phyloP scores from a whole-genome alignment of 1,139 yeast genomes.

The Sugiyamaella xylanicola region DNA sequence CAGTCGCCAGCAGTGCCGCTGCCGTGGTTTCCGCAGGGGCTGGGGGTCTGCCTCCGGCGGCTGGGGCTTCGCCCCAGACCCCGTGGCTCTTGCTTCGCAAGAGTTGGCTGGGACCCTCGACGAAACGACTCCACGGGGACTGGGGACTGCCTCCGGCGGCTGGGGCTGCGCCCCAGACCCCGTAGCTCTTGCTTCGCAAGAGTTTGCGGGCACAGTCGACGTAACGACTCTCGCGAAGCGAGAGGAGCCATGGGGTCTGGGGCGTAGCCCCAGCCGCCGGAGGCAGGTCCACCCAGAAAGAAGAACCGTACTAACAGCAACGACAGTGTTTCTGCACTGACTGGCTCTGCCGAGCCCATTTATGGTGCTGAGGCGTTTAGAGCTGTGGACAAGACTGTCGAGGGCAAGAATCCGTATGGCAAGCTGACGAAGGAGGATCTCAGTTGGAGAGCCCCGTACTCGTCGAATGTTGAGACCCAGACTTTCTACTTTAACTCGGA shows the following conservation, averaged over 20 bases:
- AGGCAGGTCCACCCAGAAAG: slow-evolving; percentile 2
- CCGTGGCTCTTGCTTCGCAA: background rate
- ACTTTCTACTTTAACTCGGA: slow-evolving; percentile 79
- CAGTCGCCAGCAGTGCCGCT: background rate
- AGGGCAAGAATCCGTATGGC: slow-evolving; percentile 55
- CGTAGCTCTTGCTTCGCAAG: background rate
- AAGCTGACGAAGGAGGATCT: slow-evolving; percentile 66
- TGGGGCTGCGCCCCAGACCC: background rate
- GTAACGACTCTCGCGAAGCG: slow-evolving; percentile 1
- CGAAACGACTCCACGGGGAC: slow-evolving; percentile 10
- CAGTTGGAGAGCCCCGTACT: slow-evolving; percentile 70
- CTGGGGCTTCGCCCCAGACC: background rate
- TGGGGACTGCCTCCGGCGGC: no score
- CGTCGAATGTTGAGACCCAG: slow-evolving; percentile 93
- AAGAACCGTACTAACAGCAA: slow-evolving; percentile 5
- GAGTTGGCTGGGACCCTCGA: background rate
- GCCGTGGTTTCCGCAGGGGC: slow-evolving; percentile 11
- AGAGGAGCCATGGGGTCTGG: slow-evolving; percentile 16
- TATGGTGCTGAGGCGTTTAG: slow-evolving; percentile 92
- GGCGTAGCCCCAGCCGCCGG: slow-evolving; percentile 17
- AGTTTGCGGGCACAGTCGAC: background rate
- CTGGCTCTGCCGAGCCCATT: slow-evolving; percentile 97
- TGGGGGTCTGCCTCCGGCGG: no score
- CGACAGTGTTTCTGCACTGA: slow-evolving; percentile 71
- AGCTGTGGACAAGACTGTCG: slow-evolving; percentile 69